Conservation (phyloP, 2,329 filamentous ascomycete species). For the Chrysosporium queenslandicum region DNA sequence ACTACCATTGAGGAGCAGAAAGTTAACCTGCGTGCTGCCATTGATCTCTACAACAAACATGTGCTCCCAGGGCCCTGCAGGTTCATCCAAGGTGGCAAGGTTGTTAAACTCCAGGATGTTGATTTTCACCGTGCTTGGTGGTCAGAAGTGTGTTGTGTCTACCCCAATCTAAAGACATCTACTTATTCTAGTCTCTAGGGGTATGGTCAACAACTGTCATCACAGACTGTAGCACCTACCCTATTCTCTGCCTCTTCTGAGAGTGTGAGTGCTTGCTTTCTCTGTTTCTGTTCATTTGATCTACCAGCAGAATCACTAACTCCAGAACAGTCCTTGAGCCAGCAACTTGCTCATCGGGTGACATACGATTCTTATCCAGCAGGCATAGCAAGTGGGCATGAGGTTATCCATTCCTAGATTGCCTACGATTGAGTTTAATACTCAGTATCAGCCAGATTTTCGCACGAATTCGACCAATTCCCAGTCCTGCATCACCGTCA, state of each 20-base stretch:
- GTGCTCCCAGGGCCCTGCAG: slow-evolving; percentile 1
- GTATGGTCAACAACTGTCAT: slow-evolving; percentile 5
- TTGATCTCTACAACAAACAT: slow-evolving; percentile 11
- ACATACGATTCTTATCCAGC: neutral
- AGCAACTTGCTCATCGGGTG: neutral
- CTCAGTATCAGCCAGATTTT: neutral
- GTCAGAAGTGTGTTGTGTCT: slow-evolving; percentile 6
- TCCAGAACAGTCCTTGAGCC: neutral
- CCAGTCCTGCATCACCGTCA: too few species aligned
- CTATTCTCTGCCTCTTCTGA: neutral
- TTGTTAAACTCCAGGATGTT: slow-evolving; percentile 9
- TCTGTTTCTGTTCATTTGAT: neutral
- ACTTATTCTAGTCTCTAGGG: slow-evolving; percentile 7
- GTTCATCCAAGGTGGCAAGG: slow-evolving; percentile 2
- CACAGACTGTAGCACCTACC: neutral
- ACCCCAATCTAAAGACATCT: neutral
- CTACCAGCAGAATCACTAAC: slow-evolving; percentile 1
- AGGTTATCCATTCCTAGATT: neutral
- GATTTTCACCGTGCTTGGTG: slow-evolving; percentile 9
- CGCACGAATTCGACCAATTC: neutral
- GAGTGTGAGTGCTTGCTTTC: neutral
- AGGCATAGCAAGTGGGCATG: neutral
- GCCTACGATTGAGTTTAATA: neutral
- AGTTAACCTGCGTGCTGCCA: slow-evolving; percentile 12
- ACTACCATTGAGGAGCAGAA: slow-evolving; percentile 11